Base-by-base conservation (phyloP, 2,329 filamentous ascomycete species). In the Diaporthe aspalathi region DNA sequence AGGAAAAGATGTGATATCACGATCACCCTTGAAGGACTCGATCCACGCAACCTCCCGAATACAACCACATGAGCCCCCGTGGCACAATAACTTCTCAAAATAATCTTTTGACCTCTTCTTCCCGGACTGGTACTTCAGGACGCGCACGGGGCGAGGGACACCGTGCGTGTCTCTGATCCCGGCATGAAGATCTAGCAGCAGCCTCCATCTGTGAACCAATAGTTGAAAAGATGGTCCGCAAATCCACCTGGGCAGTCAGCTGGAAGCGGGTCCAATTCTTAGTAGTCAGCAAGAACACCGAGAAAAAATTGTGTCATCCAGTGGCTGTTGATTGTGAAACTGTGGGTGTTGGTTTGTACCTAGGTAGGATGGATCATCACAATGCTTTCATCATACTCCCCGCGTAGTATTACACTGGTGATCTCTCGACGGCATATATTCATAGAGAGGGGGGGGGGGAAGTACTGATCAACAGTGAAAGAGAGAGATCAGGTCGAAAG, bases 71-170 rank as follows among this genome's bases (percentile, higher is more conserved):
- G n/a, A 24, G 24, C 24, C 43, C 14, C 38, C 56, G 9, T 62
- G 38, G 38, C 56, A 62, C 38, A 4, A 38, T 27, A 62, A 29
- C 38, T 62, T 62, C 38, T 29, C 56, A 5, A 62, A 62, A 12
- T 43, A 5, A 3, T 45, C n/a, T 8, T 11, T 43, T 17, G 38
- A 62, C 24, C 40, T 17, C 1, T 2, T 6, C 2, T 29, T 3
- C n/a, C n/a, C 29, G 22, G 7, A 45, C 22, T 62, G 14, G 38
- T 29, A 45, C 22, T 45, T 43, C 38, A n/a, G 40, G n/a, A 62
- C 38, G 2, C 16, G 24, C 14, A 38, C 56, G 3, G 45, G 56
- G n/a, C 7, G 2, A 8, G 38, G 38, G 4, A 62, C 5, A 20
- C 24, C 38, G 8, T 38, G 16, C 4, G 16, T 43, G 17, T 9